A percentile compares a stretch with the other conserved stretches of the same genome.
These are phyloP conservation scores for Mycena vitilis DNA, from an alignment of 768 basidiomycete species.

Conservation along the genomic window DNA sequence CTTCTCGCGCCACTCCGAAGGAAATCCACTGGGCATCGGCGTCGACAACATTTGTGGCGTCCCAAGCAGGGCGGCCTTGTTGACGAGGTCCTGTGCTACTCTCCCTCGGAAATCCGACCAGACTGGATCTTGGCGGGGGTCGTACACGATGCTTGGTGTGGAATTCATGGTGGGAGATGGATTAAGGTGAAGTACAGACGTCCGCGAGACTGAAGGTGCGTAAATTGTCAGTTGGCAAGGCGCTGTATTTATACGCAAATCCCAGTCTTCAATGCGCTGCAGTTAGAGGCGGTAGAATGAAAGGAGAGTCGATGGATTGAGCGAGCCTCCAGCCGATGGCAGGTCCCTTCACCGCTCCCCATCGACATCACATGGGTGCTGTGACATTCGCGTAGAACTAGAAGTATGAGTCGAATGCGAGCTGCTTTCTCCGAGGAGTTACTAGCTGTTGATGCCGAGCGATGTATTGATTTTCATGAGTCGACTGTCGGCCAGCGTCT, in stretches of 20 bases:
- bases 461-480: not conserved
- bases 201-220: not conserved
- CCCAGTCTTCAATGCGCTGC: not conserved
- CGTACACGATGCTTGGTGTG: too few species aligned
- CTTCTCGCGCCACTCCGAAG: not conserved
- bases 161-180: not conserved
- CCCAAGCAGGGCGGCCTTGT: not conserved
- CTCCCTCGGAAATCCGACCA: not conserved
- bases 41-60: not conserved
- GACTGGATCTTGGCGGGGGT: not conserved
- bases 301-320: not conserved
- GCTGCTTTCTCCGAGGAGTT: not conserved
- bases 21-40: not conserved
- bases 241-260: not conserved
- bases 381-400: not conserved
- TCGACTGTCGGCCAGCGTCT: not conserved
- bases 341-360: not conserved
- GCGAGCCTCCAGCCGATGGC: not conserved
- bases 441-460: not conserved
- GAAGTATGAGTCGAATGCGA: not conserved
- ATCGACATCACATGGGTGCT: not conserved
- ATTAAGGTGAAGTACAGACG: too few species aligned
- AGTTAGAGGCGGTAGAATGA: not conserved
- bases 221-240: not conserved
- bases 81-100: not conserved